Evolutionary conservation across 2,329 filamentous ascomycete genomes (phyloP), one percentile per base, ranked within the genome.

Genomic region (Trichoderma semiorbis): DNA sequence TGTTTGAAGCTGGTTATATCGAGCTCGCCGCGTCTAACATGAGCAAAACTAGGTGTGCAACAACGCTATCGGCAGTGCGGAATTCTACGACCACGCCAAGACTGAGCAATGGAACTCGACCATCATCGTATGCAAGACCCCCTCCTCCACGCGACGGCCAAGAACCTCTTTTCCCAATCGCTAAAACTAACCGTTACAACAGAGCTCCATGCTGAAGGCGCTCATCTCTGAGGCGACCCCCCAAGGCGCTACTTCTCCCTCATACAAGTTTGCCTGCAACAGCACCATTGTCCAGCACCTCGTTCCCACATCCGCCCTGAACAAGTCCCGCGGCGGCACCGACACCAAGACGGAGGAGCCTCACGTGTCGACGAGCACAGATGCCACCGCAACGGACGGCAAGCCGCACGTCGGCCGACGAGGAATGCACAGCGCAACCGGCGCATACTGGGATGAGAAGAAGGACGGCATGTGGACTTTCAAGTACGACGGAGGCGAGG

Each of bases 251-350:
- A 83, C 85, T 32, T 84, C 88, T 30, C 91, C 93, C 6, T 82
- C 85, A 18, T 97, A 91, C 89, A 98, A 98, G 84, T 98, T 95
- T 84, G 93, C 94, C 77, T 94, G 97, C 84, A 98, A 97, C 87
- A 97, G 93, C 86, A 98, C 95, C 75, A 98, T 98, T 80, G 97
- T 98, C 77, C 95, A 99, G 85, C 95, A 98, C 85, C 86, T 95
- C 39, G 89, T 92, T 24, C 89, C 91, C 69, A 91, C 89, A 14
- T 88, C 89, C 34, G 84, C 88, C 70, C 84, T 90, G 65, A 91
- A 89, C 83, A 90, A 89, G 82, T 80, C 88, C 73, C 85, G 85
- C 75, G 80, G 81, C 71, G 84, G 88, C 74, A 85, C 83, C 76
- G 82, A 86, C 77, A 80, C 80, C 74, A 82, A 83, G 73, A 78